Base-by-base conservation (phyloP, 2,329 filamentous ascomycete species). In the Nigrospora sphaerica region DNA sequence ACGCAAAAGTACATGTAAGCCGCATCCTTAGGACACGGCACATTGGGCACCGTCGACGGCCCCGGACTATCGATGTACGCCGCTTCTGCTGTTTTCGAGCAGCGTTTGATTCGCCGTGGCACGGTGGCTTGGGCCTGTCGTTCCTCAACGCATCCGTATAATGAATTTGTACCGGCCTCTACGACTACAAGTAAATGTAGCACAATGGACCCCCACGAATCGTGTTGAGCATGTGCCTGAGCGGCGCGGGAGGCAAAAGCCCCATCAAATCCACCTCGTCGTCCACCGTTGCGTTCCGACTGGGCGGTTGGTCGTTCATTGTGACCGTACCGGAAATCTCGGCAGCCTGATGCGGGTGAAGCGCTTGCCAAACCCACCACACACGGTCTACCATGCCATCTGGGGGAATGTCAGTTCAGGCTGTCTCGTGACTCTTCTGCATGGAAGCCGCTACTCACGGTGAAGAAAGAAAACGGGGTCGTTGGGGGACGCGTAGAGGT, bases 1-100 rank as follows among this genome's bases (percentile, higher is more conserved):
- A 67, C 56, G 19, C 57, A 60, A 47, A 64, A 60, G 48, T 64
- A 58, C 37, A 36, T 44, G 18, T 44, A 12, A 42, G 11, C 11
- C 14, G 5, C 12, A 18, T 14, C 7, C 9, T 10, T 11, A 4
- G n/a, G 16, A 2, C 32, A n/a, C 14, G 12, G 10, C 6, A 6
- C 23, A 28, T 10, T 9, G 23, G 23, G 23, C 23, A 9, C 23
- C 23, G 23, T 28, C 23, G 23, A 28, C 7, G 23, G 23, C 23
- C 23, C 6, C 7, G 23, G 23, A 28, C 23, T 28, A 28, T 6
- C 23, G 10, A 28, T 28, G 23, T 28, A 28, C 23, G 7, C 23
- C 23, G 7, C 7, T 10, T 28, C 23, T 9, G 23, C 23, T 28
- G 23, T 28, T 5, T 10, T 28, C 2, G 4, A 9, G 23, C 23